Evolutionary conservation across 1,284 basidiomycete species (phyloP).

Genomic region (Ganoderma resinaceum): DNA sequence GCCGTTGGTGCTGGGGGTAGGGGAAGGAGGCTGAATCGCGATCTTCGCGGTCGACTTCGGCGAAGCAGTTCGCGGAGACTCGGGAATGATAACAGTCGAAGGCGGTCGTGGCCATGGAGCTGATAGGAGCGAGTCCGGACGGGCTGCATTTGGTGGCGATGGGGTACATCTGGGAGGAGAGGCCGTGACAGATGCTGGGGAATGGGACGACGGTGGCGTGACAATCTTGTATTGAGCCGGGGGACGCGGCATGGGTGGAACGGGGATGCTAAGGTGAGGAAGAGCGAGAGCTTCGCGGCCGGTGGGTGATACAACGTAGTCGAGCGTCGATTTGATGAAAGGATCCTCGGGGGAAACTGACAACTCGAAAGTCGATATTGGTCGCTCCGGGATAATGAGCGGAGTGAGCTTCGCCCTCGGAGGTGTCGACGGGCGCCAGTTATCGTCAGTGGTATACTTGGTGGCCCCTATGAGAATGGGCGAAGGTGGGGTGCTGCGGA

Average conservation of each 20-base stretch:
- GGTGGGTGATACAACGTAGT: constrained; percentile 51
- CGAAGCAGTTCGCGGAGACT: constrained; percentile 25
- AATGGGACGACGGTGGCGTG: not conserved
- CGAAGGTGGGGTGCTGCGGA: constrained; percentile 30
- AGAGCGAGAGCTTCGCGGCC: constrained; percentile 37
- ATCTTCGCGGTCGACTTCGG: constrained; percentile 13
- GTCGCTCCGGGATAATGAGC: constrained; percentile 33
- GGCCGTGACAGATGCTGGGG: constrained; percentile 9
- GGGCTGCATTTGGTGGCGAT: constrained; percentile 2
- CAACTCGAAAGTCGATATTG: constrained; percentile 34
- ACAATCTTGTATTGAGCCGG: constrained; percentile 9
- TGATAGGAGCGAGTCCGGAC: constrained; percentile 37
- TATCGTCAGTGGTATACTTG: constrained; percentile 62
- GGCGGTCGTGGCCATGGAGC: constrained; percentile 43
- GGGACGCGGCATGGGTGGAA: constrained; percentile 12
- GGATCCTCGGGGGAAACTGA: constrained; percentile 45
- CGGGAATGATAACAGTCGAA: constrained; percentile 28
- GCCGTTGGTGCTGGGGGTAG: not conserved
- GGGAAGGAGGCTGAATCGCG: constrained; percentile 28
- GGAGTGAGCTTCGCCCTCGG: constrained; percentile 31
- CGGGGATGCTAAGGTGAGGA: constrained; percentile 21
- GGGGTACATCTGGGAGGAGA: not conserved
- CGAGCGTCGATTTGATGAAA: constrained; percentile 55
- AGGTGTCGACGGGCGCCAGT: constrained; percentile 46
- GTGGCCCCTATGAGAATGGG: constrained; percentile 40